Evolutionary conservation across 306 rosid species (phyloP), one percentile per base, ranked within the genome.

Genomic region (Cucurbita maxima): DNA sequence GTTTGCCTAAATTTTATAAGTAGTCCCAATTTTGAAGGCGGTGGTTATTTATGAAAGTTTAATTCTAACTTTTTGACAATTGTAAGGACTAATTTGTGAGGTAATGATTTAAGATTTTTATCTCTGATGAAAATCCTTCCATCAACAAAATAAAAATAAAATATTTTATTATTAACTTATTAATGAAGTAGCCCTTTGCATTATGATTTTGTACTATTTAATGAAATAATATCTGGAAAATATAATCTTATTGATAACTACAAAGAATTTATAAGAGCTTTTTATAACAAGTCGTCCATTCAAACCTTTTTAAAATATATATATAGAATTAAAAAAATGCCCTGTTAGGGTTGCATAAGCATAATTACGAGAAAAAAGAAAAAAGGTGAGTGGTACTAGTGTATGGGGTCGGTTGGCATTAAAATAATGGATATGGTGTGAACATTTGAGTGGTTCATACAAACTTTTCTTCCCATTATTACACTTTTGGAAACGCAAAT

Each of bases 381-480:
- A 25, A 44, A 22, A 44, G 58, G 57, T 69, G 57, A 58, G 58
- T 69, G 41, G 73, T 1, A 25, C 30, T 25, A 25, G 30, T 25
- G 22, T 44, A 47, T 47, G 22, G 53, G 12, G 5, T 14, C 58
- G 48, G 48, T 47, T 44, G 15, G 18, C 72, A 22, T 12, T 48
- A 50, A 47, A 47, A 47, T 48, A 69, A 45, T 69, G 40, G 73
- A 45, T 69, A 45, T 69, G 73, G 22, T 69, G 73, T 43, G 48
- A 69, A 47, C 41, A 22, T 22, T 69, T 48, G 73, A 69, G 73
- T 69, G 73, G 73, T 4, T 69, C 57, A 14, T 69, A 69, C 4
- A 69, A 48, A 69, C 44, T 69, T 69, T 37, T 30, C 20, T 25
- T 69, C 53, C 73, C 3, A 68, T 68, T 68, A 68, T 45, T 68